Evolutionary conservation across 441 rosid species (phyloP).

Genomic region (Corymbia calophylla): DNA sequence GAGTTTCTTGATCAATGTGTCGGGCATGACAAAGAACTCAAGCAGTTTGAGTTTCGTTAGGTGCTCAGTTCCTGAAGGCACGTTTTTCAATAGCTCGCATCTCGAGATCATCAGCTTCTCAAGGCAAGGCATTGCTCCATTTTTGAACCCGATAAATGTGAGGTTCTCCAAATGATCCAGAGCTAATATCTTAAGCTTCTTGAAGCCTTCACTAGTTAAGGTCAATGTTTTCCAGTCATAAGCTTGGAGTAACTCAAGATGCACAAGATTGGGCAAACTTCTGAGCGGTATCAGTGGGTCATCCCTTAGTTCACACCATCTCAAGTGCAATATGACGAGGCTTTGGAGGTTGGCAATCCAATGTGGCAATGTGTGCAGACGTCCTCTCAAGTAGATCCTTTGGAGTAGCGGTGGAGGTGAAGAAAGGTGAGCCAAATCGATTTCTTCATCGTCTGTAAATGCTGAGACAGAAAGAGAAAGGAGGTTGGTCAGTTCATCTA

Average conservation of each 20-base stretch:
- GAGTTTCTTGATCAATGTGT: constrained; percentile 18
- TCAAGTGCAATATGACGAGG: neutral
- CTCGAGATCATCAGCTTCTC: constrained; percentile 24
- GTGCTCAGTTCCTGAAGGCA: constrained; percentile 35
- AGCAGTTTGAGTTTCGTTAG: constrained; percentile 20
- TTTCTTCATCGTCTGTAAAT: neutral
- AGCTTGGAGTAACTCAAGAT: constrained; percentile 29
- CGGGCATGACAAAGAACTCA: constrained; percentile 31
- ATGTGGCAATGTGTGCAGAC: neutral
- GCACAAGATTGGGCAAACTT: neutral
- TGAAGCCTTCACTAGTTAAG: constrained; percentile 23
- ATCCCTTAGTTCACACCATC: neutral
- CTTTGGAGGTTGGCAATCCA: constrained; percentile 4
- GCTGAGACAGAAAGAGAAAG: neutral
- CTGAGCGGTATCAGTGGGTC: constrained; percentile 1
- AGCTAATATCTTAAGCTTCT: constrained; percentile 26
- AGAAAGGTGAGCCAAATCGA: constrained; percentile 2
- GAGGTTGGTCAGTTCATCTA: constrained; percentile 1
- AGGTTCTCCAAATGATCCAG: constrained; percentile 29
- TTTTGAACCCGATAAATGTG: constrained; percentile 5
- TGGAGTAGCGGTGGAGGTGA: constrained; percentile 4
- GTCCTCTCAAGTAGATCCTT: neutral
- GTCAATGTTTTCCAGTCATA: constrained; percentile 15
- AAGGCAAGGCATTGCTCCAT: constrained; percentile 33
- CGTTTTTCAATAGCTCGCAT: constrained; percentile 22